Conservation (phyloP, 1,284 basidiomycete species). For the Pseudozyma thailandica region DNA sequence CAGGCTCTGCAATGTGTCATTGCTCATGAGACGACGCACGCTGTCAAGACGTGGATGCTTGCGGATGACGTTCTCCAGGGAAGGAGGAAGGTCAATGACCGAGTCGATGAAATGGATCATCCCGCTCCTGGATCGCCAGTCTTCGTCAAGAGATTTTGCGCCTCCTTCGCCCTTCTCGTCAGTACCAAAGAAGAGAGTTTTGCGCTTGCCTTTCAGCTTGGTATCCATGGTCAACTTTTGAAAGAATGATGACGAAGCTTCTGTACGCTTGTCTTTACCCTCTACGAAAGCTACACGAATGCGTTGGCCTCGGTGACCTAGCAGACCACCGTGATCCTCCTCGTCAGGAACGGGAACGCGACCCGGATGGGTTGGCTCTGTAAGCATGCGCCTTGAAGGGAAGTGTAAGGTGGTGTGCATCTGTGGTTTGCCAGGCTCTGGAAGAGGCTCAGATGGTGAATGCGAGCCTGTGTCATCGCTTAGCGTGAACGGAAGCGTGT, state of each 20-base stretch:
- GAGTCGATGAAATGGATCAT: constrained; percentile 79
- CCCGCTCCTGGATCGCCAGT: constrained; percentile 73
- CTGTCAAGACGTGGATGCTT: constrained; percentile 57
- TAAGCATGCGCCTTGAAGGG: constrained; percentile 85
- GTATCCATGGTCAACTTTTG: not conserved
- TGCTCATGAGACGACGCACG: constrained; percentile 67
- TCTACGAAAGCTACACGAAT: constrained; percentile 72
- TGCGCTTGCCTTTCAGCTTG: constrained; percentile 8
- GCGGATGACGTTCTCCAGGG: constrained; percentile 70
- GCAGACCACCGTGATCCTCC: constrained; percentile 73
- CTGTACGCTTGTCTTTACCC: constrained; percentile 27
- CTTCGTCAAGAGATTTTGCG: constrained; percentile 67
- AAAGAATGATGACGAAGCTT: not conserved
- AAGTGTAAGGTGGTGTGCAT: constrained; percentile 66
- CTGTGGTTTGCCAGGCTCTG: constrained; percentile 65
- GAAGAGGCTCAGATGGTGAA: constrained; percentile 76
- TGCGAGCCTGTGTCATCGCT: constrained; percentile 71
- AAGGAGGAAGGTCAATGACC: constrained; percentile 80
- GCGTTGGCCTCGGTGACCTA: constrained; percentile 84
- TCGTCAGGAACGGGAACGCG: constrained; percentile 62
- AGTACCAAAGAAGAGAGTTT: constrained; percentile 72
- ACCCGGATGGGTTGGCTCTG: constrained; percentile 70
- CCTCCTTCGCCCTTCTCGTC: constrained; percentile 80
- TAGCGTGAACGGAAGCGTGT: constrained; percentile 72
- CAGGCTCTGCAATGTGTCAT: constrained; percentile 45